Conservation (phyloP, 768 basidiomycete genomes). For the Hericium erinaceus region DNA sequence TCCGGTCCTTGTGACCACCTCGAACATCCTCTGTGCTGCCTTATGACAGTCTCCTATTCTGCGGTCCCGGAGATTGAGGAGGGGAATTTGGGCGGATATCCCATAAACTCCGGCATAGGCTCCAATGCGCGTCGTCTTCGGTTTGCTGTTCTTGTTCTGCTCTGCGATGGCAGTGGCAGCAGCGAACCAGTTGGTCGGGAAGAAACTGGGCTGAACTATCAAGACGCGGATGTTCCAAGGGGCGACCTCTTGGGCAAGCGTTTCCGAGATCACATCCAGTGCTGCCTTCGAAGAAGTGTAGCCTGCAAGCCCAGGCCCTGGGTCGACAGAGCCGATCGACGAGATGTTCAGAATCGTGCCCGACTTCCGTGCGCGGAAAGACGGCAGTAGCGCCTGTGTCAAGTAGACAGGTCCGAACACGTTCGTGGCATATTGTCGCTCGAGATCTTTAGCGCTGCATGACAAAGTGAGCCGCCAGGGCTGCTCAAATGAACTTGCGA, state of each 20-base stretch:
- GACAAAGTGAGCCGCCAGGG: neutral
- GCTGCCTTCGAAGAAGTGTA: conserved; percentile 21
- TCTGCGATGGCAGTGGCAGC: neutral
- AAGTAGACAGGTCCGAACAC: conserved; percentile 19
- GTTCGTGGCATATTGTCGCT: conserved; percentile 17
- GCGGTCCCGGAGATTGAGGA: neutral
- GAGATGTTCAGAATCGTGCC: conserved; percentile 20
- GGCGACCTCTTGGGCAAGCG: conserved; percentile 18
- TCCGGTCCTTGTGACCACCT: neutral
- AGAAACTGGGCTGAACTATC: conserved; percentile 19
- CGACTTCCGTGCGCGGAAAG: conserved; percentile 16
- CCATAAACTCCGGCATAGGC: neutral
- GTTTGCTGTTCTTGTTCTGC: neutral
- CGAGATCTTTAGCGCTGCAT: neutral
- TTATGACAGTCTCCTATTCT: neutral
- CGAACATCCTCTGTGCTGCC: neutral
- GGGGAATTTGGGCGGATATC: neutral
- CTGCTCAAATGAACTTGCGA: neutral
- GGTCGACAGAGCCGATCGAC: conserved; percentile 13
- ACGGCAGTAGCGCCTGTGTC: conserved; percentile 17
- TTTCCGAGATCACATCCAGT: conserved; percentile 10
- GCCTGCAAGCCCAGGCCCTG: conserved; percentile 3
- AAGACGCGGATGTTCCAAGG: conserved; percentile 20
- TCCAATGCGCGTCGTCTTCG: neutral
- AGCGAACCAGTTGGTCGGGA: conserved; percentile 14